These are phyloP conservation scores for Aeschynomene evenia DNA, from an alignment of 306 rosid species.

Conservation along the genomic window DNA sequence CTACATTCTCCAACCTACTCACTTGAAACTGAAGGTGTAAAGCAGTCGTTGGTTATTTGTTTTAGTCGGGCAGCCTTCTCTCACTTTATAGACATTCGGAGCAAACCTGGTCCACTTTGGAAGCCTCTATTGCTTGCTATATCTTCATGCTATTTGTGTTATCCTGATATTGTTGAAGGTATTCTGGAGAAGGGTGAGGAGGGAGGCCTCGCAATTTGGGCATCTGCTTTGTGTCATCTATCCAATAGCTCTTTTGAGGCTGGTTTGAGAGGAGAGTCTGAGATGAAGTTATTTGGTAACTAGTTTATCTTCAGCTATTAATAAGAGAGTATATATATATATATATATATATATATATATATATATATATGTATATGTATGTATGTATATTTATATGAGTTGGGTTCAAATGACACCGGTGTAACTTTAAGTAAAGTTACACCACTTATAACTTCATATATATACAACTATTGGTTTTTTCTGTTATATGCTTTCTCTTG, in stretches of 20 bases:
- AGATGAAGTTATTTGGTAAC: conserved; percentile 73
- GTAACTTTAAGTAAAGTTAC: too few relatives aligned
- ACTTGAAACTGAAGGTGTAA: conserved; percentile 58
- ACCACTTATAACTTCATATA: too few relatives aligned
- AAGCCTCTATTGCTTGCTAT: conserved; percentile 79
- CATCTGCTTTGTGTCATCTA: conserved; percentile 58
- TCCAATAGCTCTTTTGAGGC: conserved; percentile 57
- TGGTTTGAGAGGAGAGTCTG: conserved; percentile 56
- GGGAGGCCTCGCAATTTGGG: conserved; percentile 67
- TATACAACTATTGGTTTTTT: background rate
- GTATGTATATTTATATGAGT: too few relatives aligned
- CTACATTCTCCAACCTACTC: conserved; percentile 67
- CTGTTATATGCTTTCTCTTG: conserved; percentile 7
- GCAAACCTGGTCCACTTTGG: conserved; percentile 62
- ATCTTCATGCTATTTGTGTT: conserved; percentile 80
- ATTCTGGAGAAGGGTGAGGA: conserved; percentile 60
- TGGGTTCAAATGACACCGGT: too few relatives aligned
- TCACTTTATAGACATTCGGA: conserved; percentile 54
- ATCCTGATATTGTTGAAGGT: conserved; percentile 70
- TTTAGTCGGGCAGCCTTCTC: conserved; percentile 62
- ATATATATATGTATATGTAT: too few relatives aligned
- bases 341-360: too few relatives aligned
- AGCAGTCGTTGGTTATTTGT: conserved; percentile 57
- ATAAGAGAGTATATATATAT: conserved; percentile 10
- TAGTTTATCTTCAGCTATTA: conserved; percentile 27